Conservation (phyloP, 2,329 filamentous ascomycete genomes). For the Paracoccidioides brasiliensis region DNA sequence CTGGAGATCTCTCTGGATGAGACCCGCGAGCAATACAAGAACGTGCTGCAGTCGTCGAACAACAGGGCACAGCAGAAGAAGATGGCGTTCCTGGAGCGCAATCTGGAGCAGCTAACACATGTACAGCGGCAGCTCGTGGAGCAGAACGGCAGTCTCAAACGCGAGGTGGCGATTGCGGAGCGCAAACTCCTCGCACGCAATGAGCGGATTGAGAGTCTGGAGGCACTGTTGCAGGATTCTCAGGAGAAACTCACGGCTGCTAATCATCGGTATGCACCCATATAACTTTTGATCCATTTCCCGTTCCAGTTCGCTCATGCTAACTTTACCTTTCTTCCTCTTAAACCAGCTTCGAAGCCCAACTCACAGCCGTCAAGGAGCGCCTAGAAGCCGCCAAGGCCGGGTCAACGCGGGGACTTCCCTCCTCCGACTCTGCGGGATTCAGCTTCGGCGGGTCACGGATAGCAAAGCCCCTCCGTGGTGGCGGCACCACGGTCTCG, state of each 20-base stretch:
- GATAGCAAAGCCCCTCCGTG: slow-evolving; percentile 53
- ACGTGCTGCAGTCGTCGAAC: slow-evolving; percentile 89
- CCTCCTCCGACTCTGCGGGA: slow-evolving; percentile 49
- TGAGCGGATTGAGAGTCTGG: slow-evolving; percentile 88
- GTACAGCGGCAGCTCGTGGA: slow-evolving; percentile 96
- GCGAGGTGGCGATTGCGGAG: slow-evolving; percentile 97
- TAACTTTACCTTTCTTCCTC: slow-evolving; percentile 5
- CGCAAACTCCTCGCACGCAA: slow-evolving; percentile 92
- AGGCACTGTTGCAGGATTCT: slow-evolving; percentile 84
- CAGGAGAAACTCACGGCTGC: slow-evolving; percentile 97
- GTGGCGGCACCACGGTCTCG: slow-evolving; percentile 27
- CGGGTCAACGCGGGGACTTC: slow-evolving; percentile 74
- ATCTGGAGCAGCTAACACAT: slow-evolving; percentile 92
- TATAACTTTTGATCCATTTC: neutral
- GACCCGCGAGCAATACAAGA: slow-evolving; percentile 98
- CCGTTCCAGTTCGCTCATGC: neutral
- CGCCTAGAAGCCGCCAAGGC: slow-evolving; percentile 90
- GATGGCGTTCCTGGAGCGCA: slow-evolving; percentile 98
- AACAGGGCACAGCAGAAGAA: slow-evolving; percentile 99
- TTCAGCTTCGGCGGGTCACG: slow-evolving; percentile 56
- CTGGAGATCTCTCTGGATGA: slow-evolving; percentile 95
- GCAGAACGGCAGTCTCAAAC: slow-evolving; percentile 94
- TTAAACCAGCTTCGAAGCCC: slow-evolving; percentile 71
- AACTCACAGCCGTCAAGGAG: slow-evolving; percentile 95
- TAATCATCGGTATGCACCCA: slow-evolving; percentile 72